Base-by-base conservation (phyloP, 108 stramenopile species). In the Fistulifera pelliculosa region DNA sequence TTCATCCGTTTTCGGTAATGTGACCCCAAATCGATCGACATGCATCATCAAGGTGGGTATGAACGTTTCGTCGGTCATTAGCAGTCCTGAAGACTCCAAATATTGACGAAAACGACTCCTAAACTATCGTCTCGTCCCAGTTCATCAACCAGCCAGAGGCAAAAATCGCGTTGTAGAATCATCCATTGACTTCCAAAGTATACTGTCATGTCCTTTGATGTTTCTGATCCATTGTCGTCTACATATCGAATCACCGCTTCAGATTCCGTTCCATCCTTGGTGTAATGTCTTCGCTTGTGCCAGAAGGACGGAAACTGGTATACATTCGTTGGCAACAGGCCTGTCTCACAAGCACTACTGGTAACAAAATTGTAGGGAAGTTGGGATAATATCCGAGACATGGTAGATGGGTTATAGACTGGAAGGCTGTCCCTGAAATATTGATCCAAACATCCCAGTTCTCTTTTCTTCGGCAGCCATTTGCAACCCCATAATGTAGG, bases 121-220 rank as follows among this genome's bases (percentile, higher is more conserved):
- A 93, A 62, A 48, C 81, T 79, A 17, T 75, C 64, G 19, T 76
- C 64, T 6, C 77, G 76, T 17, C 28, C 51, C 52, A 87, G 56
- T 47, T 77, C 68, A n/a, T 51, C 16, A 1, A 79, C 57, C 2
- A 85, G 38, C 45, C 73, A 90, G 17, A 69, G 45, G 23, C 84
- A 84, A 66, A 85, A 85, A 2, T 85, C 75, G 16, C 73, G 79
- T 38, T 65, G 69, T 47, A 93, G 56, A 17, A 75, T 65, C 77
- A 93, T 79, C 92, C 92, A 93, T 58, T 93, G 92, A 50, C 79
- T 80, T 3, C 92, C 92, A 80, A 93, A 93, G 50, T 87, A 75
- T 15, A 65, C 64, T 23, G 63, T 45, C 14, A 59, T 66, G 38
- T 65, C 54, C 17, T 61, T 56, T 16, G 44, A 60, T 54, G 66